Percentiles rank a stretch among this genome's conserved stretches.
Evolutionary conservation across 495 filamentous ascomycete genomes (phyloP).

Genomic region (Hamigera avellanea): DNA sequence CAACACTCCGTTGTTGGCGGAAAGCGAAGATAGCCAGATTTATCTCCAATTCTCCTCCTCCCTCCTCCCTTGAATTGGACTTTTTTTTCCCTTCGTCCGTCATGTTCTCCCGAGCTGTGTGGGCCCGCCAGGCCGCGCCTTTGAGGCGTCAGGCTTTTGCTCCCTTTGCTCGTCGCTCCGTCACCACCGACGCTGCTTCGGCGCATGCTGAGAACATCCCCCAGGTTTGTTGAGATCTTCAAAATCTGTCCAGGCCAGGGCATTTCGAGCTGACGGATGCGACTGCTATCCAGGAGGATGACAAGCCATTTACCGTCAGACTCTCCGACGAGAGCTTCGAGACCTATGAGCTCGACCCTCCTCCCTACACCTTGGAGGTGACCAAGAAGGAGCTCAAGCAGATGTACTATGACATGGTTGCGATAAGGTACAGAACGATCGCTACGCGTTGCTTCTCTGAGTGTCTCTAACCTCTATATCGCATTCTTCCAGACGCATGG

Average conservation of each 20-base stretch:
- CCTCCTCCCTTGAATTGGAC: conserved; percentile 17
- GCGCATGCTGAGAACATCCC: conserved; percentile 71
- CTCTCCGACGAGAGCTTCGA: conserved; percentile 98
- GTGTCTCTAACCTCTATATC: conserved; percentile 1
- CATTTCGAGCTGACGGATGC: conserved; percentile 16
- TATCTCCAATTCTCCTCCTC: conserved; percentile 9
- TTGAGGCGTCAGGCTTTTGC: conserved; percentile 42
- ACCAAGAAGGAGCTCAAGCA: conserved; percentile 97
- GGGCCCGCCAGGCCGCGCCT: conserved; percentile 36
- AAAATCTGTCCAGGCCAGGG: conserved; percentile 14
- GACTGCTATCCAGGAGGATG: conserved; percentile 59
- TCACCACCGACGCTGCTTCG: conserved; percentile 90
- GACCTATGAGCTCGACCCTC: conserved; percentile 96
- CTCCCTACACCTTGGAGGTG: conserved; percentile 76
- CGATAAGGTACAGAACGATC: conserved; percentile 52
- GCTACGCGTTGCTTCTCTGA: conserved; percentile 2
- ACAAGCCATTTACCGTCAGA: conserved; percentile 82
- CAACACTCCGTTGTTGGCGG: conserved; percentile 25
- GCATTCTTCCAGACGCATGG: conserved; percentile 66
- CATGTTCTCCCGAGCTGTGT: conserved; percentile 35
- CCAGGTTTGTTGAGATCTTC: conserved; percentile 53
- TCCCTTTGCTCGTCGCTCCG: conserved; percentile 53
- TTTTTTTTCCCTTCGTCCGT: conserved; percentile 10
- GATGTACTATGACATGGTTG: conserved; percentile 98
- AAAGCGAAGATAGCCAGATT: conserved; percentile 11